phyloP scores from a whole-genome alignment of 139 green algal species.

The Ettlia oleoabundans region DNA sequence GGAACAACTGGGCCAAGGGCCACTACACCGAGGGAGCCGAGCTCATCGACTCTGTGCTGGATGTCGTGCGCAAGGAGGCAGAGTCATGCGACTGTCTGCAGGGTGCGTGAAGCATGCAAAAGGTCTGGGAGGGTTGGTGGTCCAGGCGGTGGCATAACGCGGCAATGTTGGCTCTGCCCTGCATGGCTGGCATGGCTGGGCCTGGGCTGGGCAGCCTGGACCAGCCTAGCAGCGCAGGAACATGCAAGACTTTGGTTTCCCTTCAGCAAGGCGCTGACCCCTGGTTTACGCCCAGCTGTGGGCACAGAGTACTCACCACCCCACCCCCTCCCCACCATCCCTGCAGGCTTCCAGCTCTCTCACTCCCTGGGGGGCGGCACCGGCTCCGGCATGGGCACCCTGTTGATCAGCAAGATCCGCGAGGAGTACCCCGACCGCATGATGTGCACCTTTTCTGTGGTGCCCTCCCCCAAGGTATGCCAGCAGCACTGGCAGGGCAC shows the following conservation, averaged over 20 bases:
- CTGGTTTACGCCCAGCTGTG: background rate
- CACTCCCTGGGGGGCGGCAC: slow-evolving; percentile 97
- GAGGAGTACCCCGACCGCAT: slow-evolving; percentile 96
- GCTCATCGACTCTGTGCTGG: slow-evolving; percentile 97
- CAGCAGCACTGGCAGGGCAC: too few relatives aligned
- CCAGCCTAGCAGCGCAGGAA: too few relatives aligned
- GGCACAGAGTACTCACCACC: too few relatives aligned
- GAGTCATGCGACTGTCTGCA: slow-evolving; percentile 99
- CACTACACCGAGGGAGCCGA: slow-evolving; percentile 99
- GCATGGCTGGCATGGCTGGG: too few relatives aligned
- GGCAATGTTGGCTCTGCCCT: background rate
- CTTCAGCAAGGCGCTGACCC: too few relatives aligned
- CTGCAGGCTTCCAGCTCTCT: slow-evolving; percentile 92
- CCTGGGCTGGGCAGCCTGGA: too few relatives aligned
- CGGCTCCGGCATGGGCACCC: slow-evolving; percentile 94
- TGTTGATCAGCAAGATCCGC: slow-evolving; percentile 93
- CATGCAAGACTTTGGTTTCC: too few relatives aligned
- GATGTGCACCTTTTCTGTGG: slow-evolving; percentile 99
- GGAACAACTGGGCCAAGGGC: slow-evolving; percentile 99
- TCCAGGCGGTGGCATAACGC: background rate
- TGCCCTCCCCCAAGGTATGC: slow-evolving; percentile 95
- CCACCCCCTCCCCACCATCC: background rate
- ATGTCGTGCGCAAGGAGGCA: slow-evolving; percentile 99
- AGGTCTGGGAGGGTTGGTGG: too few relatives aligned
- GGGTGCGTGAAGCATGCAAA: slow-evolving; percentile 66